Percentiles rank a stretch among this genome's conserved stretches.
phyloP scores from a whole-genome alignment of 1,284 basidiomycete genomes.

The Marasmius oreades region DNA sequence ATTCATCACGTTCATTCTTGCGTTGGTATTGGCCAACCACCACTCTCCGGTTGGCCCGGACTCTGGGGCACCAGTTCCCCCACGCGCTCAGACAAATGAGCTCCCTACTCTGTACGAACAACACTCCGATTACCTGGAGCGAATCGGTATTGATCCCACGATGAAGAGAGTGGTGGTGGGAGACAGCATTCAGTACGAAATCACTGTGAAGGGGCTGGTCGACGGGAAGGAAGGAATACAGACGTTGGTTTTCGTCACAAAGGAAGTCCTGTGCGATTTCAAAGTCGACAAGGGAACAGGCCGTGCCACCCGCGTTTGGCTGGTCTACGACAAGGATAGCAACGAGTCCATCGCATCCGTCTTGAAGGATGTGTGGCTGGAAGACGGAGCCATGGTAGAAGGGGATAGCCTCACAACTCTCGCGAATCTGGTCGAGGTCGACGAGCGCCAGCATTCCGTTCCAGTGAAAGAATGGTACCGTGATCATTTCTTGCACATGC shows the following conservation, averaged over 20 bases:
- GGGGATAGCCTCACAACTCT: background rate
- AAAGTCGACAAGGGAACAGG: background rate
- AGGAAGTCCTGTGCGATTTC: background rate
- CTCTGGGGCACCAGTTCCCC: too few relatives aligned
- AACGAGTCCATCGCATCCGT: background rate
- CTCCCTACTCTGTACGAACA: background rate
- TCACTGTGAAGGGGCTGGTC: background rate
- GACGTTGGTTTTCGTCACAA: background rate
- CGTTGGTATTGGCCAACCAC: background rate
- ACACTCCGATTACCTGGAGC: background rate
- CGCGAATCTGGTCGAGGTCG: background rate
- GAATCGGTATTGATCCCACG: background rate
- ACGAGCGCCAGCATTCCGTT: background rate
- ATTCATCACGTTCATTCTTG: background rate
- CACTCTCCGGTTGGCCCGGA: background rate
- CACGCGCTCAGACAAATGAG: too few relatives aligned
- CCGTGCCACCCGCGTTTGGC: conserved; percentile 2
- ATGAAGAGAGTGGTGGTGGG: background rate
- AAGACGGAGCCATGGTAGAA: background rate
- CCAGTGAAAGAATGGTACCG: background rate
- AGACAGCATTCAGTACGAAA: background rate
- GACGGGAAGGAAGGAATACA: too few relatives aligned
- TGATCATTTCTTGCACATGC: background rate
- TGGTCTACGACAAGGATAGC: background rate
- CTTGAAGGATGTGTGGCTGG: conserved; percentile 8